A percentile compares a stretch with the other conserved stretches of the same genome.
These are phyloP conservation scores for Pseudophaeomoniella oleicola DNA, from an alignment of 2,329 filamentous ascomycete species.

Conservation along the genomic window DNA sequence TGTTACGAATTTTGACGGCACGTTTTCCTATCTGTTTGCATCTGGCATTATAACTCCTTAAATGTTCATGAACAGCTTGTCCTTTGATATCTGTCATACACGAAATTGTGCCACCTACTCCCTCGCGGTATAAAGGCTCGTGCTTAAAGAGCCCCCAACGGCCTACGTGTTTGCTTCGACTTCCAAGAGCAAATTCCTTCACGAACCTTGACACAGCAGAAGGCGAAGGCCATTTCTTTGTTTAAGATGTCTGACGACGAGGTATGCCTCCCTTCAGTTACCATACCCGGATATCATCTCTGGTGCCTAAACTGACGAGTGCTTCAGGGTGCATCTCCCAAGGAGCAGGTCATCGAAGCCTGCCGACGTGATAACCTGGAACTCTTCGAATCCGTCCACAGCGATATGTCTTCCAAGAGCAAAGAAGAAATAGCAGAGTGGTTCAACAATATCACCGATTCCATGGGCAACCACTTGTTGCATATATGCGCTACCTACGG, in stretches of 20 bases:
- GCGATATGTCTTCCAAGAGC: conserved; percentile 41
- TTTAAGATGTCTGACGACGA: conserved; percentile 28
- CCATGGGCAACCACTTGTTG: conserved; percentile 76
- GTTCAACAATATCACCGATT: conserved; percentile 73
- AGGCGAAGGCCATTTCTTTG: too few relatives aligned
- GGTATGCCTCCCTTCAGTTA: conserved; percentile 16
- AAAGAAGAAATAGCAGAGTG: conserved; percentile 54
- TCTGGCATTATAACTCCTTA: too few relatives aligned
- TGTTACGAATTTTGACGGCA: too few relatives aligned
- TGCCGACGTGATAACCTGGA: conserved; percentile 87
- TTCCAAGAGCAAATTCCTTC: too few relatives aligned
- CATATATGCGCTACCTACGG: conserved; percentile 79
- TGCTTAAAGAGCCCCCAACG: too few relatives aligned
- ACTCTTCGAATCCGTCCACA: conserved; percentile 62
- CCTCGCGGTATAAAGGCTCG: too few relatives aligned
- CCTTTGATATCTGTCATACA: too few relatives aligned
- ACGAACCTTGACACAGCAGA: too few relatives aligned
- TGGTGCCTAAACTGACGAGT: conserved; percentile 1
- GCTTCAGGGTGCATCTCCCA: conserved; percentile 62
- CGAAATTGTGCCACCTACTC: too few relatives aligned
- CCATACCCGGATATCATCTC: background rate
- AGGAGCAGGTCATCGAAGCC: conserved; percentile 81
- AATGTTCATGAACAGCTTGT: too few relatives aligned
- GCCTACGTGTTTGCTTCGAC: too few relatives aligned
- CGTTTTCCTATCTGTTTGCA: too few relatives aligned